Evolutionary conservation across 495 filamentous ascomycete genomes (phyloP), one percentile per base, ranked within the genome.

Genomic region (Talaromyces liani): DNA sequence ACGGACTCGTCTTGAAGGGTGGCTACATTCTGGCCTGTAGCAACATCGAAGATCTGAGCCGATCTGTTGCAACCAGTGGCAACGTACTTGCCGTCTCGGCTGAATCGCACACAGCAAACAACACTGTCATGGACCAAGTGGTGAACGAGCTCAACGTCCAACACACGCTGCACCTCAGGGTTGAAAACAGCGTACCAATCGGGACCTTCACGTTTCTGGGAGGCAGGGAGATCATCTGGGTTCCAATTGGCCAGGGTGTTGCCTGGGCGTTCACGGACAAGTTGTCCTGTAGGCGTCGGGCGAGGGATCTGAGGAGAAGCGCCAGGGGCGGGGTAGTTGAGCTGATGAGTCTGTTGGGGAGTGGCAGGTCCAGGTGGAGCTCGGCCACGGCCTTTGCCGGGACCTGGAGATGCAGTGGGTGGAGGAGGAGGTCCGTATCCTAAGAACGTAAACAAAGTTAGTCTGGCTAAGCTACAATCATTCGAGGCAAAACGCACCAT

Each of bases 101-200:
- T 95, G 75, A 96, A 96, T 58, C 91, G 80, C 22, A 96, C 92
- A 73, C 92, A 95, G 80, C 91, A 94, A 2, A 96, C 91, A 49
- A 94, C 91, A 65, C 90, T 94, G 66, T 95, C 90, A 67, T 95
- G 92, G 63, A 83, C 82, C 14, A 96, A 80, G 18, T 90, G 92
- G 71, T 94, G 91, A n/a, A 93, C 85, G 24, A 95, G 80, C 64
- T 95, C 91, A 34, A 96, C 90, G 70, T 96, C 92, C 58, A 96
- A 80, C 39, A 91, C 84, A 55, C 92, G 89, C 61, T 88, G 89
- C 39, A 95, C 88, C 59, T 86, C 82, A 49, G 91, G 90, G 75
- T 96, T 96, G 80, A 93, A 95, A 62, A 96, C 87, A 33, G 87
- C 90, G 75, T 91, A 93, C 92, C 92, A 95, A 73, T 95, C 91